These are phyloP conservation scores for Phaeoacremonium minimum DNA, from an alignment of 2,329 filamentous ascomycete species.

Conservation along the genomic window DNA sequence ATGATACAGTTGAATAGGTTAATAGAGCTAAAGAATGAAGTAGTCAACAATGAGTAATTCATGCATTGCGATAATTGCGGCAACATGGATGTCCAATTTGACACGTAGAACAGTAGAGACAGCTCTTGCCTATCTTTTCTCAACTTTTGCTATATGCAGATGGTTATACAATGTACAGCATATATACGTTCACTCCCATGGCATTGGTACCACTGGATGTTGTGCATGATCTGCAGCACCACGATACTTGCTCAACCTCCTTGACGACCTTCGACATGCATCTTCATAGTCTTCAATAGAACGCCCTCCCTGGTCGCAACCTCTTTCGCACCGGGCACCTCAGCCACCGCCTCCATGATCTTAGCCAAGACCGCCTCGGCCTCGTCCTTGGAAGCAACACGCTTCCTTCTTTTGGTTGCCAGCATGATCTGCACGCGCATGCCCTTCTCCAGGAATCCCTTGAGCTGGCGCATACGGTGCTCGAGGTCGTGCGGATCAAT, in stretches of 20 bases:
- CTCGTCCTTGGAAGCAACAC: conserved; percentile 57
- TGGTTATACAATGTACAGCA: too few relatives aligned
- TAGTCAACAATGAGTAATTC: too few relatives aligned
- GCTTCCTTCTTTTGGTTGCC: conserved; percentile 54
- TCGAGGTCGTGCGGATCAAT: conserved; percentile 71
- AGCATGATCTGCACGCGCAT: conserved; percentile 71
- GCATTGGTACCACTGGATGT: too few relatives aligned
- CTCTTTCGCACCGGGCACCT: conserved; percentile 33
- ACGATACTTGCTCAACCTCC: not conserved
- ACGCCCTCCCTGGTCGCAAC: conserved; percentile 34
- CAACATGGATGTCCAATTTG: too few relatives aligned
- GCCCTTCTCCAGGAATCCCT: conserved; percentile 68
- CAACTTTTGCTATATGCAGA: too few relatives aligned
- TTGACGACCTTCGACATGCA: conserved; percentile 29
- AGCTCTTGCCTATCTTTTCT: too few relatives aligned
- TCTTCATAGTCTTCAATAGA: conserved; percentile 28
- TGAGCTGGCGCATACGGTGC: conserved; percentile 65
- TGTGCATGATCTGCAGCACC: conserved; percentile 2
- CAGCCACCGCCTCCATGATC: conserved; percentile 30
- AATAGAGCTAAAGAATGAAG: too few relatives aligned
- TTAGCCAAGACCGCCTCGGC: conserved; percentile 51
- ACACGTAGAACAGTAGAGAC: too few relatives aligned
- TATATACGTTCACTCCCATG: too few relatives aligned
- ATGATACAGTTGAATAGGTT: too few relatives aligned
- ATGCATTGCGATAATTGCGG: too few relatives aligned